Evolutionary conservation across 108 stramenopile genomes (phyloP), one percentile per base, ranked within the genome.

Genomic region (Cyclotella distinguenda): DNA sequence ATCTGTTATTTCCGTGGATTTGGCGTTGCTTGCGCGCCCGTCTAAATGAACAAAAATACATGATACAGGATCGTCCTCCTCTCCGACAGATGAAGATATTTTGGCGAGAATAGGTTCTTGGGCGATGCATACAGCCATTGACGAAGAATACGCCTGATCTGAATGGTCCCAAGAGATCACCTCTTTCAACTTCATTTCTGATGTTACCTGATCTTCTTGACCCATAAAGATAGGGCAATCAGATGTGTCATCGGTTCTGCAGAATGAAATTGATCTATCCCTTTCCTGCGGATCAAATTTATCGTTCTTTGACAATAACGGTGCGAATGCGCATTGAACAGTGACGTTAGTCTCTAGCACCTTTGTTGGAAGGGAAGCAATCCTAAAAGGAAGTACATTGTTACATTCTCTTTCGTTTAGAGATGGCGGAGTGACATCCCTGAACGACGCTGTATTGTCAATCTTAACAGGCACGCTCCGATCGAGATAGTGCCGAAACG

Each of bases 171-270:
- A 46, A 27, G 57, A 26, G 42, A 60, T 66, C 26, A 23, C 63
- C 7, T 77, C 70, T 52, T 53, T 57, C 18, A 77, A 38, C 4
- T 64, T 35, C 70, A 77, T 66, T 51, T 66, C 44, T 32, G 64
- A 64, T 12, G 76, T 72, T 0, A 77, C 19, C 46, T 77, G 76
- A 63, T 77, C 70, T 53, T 77, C 76, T 43, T 77, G 76, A 26
- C 76, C 76, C 64, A 72, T 66, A 31, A 77, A 77, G 10, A 58
- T 64, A 11, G 74, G 70, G 25, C 27, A 39, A 2, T 40, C 13
- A 21, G 33, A 19, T 6, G 4, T 54, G 19, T 34, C 31, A 2
- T 28, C 52, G 21, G 35, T 42, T 9, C 0, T 42, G 11, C 21
- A 73, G 15, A 51, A 44, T 52, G 64, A 45, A n/a, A 53, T 52